Conservation (phyloP, 2,329 filamentous ascomycete species). For the Aspergillus caelatus region DNA sequence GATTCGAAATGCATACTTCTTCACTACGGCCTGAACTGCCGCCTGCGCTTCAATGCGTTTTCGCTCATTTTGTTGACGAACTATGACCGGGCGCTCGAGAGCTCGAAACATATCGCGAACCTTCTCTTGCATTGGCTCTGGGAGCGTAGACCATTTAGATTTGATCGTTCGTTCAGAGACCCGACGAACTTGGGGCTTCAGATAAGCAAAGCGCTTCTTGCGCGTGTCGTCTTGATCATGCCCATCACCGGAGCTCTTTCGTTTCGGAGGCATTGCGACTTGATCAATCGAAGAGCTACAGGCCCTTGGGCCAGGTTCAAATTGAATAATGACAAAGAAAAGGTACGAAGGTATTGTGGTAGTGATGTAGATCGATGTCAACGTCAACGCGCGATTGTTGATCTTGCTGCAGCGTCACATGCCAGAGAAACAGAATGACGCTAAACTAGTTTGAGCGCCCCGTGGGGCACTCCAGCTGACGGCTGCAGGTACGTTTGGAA, state of each 20-base stretch:
- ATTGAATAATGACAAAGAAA: neutral
- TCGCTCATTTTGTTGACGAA: conserved; percentile 44
- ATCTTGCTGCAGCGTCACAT: conserved; percentile 14
- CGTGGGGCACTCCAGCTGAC: neutral
- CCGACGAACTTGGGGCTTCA: conserved; percentile 45
- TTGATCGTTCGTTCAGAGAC: conserved; percentile 48
- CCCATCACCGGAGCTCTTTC: conserved; percentile 30
- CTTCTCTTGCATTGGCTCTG: conserved; percentile 46
- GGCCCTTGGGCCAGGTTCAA: neutral
- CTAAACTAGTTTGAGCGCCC: conserved; percentile 14
- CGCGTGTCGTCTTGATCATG: conserved; percentile 19
- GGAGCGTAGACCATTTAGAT: conserved; percentile 49
- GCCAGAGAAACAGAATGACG: neutral
- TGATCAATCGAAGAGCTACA: neutral
- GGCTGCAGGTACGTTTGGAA: neutral
- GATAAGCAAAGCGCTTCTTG: conserved; percentile 39
- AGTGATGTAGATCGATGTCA: neutral
- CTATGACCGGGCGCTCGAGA: conserved; percentile 47
- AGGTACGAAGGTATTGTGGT: neutral
- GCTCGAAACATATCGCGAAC: conserved; percentile 45
- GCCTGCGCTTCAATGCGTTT: conserved; percentile 47
- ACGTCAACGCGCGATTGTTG: conserved; percentile 6
- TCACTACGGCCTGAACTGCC: conserved; percentile 44
- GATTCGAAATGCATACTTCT: conserved; percentile 38
- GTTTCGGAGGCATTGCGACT: conserved; percentile 24